Percentiles rank a stretch among this genome's conserved stretches.
phyloP scores from a whole-genome alignment of 2,329 filamentous ascomycete species.

The Penicillium sp. region DNA sequence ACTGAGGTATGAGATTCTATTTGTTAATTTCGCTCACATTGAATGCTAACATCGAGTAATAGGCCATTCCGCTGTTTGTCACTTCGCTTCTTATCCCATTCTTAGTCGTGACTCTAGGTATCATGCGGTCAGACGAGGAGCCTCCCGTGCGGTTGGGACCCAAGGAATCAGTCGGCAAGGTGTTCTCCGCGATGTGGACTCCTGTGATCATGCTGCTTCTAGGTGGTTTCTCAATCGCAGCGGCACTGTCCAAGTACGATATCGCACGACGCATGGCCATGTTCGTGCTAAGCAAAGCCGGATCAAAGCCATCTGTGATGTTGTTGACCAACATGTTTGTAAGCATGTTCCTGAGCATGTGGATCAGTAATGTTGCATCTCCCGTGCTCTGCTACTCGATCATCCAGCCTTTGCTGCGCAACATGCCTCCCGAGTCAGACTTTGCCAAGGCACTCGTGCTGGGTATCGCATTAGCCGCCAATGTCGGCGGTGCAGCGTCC shows the following conservation, averaged over 20 bases:
- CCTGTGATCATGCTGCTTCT: slow-evolving; percentile 98
- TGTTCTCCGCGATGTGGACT: slow-evolving; percentile 98
- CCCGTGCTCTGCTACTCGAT: slow-evolving; percentile 97
- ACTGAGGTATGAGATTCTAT: slow-evolving; percentile 68
- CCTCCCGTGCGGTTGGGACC: slow-evolving; percentile 71
- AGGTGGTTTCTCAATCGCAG: slow-evolving; percentile 93
- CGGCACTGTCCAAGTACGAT: slow-evolving; percentile 92
- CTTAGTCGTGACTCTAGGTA: slow-evolving; percentile 79
- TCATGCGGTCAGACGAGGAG: slow-evolving; percentile 74
- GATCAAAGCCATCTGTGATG: slow-evolving; percentile 83
- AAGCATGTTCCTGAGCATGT: slow-evolving; percentile 96
- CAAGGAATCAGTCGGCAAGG: slow-evolving; percentile 75
- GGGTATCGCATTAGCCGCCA: slow-evolving; percentile 90
- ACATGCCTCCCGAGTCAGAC: slow-evolving; percentile 81
- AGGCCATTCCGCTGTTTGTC: slow-evolving; percentile 95
- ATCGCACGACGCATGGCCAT: slow-evolving; percentile 98
- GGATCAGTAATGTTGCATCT: slow-evolving; percentile 97
- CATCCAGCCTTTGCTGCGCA: slow-evolving; percentile 94
- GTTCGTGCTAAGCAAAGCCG: slow-evolving; percentile 92
- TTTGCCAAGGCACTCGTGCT: slow-evolving; percentile 96
- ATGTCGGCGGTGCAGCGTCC: slow-evolving; percentile 93
- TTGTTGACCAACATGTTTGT: slow-evolving; percentile 98
- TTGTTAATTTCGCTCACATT: background rate
- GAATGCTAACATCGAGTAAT: slow-evolving; percentile 9
- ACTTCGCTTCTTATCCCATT: slow-evolving; percentile 94